phyloP scores from a whole-genome alignment of 495 filamentous ascomycete species.

The Aspergillus biplanus region DNA sequence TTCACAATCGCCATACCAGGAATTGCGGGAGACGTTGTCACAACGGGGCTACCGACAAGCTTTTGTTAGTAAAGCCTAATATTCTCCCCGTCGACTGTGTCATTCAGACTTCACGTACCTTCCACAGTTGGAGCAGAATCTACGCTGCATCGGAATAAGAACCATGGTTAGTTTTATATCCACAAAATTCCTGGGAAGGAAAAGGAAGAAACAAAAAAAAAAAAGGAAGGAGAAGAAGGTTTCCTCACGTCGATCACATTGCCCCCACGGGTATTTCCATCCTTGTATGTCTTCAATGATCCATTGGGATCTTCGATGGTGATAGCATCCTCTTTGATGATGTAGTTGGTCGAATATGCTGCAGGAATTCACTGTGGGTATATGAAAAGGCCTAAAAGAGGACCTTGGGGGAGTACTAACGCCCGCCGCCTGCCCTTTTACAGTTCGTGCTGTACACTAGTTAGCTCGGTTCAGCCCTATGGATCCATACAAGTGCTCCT shows the following conservation, averaged over 20 bases:
- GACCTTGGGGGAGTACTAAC: slow-evolving; percentile 2
- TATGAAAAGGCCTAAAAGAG: neutral
- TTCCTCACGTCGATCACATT: slow-evolving; percentile 23
- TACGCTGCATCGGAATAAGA: slow-evolving; percentile 1
- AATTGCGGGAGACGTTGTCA: slow-evolving; percentile 22
- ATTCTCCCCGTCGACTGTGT: neutral
- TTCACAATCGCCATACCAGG: slow-evolving; percentile 33
- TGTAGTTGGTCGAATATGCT: slow-evolving; percentile 37
- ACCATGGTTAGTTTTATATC: neutral
- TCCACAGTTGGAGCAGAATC: slow-evolving; percentile 37
- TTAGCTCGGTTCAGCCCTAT: neutral
- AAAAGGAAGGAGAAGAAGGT: neutral
- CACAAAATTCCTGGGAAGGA: no score
- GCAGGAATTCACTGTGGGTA: neutral
- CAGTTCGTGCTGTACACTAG: slow-evolving; percentile 24
- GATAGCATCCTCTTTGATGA: slow-evolving; percentile 24
- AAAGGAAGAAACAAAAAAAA: no score
- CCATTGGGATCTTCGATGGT: slow-evolving; percentile 26
- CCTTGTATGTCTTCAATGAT: slow-evolving; percentile 21
- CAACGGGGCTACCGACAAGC: slow-evolving; percentile 20
- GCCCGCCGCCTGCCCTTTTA: slow-evolving; percentile 29
- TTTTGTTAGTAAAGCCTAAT: neutral
- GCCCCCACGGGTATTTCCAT: slow-evolving; percentile 25
- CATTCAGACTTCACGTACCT: slow-evolving; percentile 25
- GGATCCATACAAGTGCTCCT: neutral